These are phyloP conservation scores for Penicillium sp. DNA, from an alignment of 2,329 filamentous ascomycete genomes.

Conservation along the genomic window DNA sequence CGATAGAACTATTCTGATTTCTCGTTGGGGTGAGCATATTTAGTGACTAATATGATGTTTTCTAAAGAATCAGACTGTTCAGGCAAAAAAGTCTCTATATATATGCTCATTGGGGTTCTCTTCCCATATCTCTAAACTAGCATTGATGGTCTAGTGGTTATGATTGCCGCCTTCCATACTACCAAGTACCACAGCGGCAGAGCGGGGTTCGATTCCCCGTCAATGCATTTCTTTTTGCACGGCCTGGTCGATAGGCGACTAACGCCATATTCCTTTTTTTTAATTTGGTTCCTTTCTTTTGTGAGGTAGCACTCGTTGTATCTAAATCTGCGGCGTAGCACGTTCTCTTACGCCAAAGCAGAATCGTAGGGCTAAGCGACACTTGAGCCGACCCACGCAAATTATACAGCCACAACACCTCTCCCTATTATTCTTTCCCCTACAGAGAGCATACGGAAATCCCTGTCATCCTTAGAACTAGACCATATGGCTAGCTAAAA, in stretches of 20 bases:
- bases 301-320: no score
- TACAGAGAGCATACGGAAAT: neutral
- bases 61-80: neutral
- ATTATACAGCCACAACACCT: neutral
- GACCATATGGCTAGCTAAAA: neutral
- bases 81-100: neutral
- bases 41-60: neutral
- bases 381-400: neutral
- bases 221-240: neutral
- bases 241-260: neutral
- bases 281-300: no score
- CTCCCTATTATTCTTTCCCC: neutral
- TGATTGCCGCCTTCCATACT: neutral
- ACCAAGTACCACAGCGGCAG: neutral
- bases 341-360: neutral
- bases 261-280: neutral
- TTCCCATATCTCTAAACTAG: neutral
- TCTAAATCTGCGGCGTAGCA: neutral
- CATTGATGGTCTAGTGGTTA: neutral
- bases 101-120: fast-evolving
- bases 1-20: neutral
- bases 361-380: neutral
- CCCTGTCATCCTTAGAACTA: neutral
- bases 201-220: neutral
- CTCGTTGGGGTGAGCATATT: neutral